Evolutionary conservation across 176 grass and related monocot species (phyloP), one percentile per base, ranked within the genome.

Genomic region (Pharus latifolius): DNA sequence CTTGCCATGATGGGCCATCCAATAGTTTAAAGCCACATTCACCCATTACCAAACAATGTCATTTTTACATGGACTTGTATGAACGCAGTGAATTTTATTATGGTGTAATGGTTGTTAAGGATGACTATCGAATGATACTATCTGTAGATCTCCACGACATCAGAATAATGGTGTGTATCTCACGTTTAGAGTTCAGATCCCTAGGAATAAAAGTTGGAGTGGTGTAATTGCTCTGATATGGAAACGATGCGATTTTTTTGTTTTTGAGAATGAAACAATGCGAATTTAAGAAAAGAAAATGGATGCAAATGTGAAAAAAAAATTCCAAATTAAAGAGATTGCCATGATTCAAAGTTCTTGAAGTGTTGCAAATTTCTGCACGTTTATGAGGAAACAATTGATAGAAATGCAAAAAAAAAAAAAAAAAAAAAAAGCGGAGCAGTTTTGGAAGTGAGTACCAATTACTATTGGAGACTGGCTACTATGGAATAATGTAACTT

Each of bases 131-230:
- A 57, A 73, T 74, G 60, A 73, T 78, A 52, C 23, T 24, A 30
- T 43, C 60, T 67, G 68, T 78, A 67, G 82, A 84, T 78, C 75
- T 60, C 75, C 27, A 60, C 51, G 73, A 73, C 46, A 75, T 60
- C 67, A 73, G 34, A 84, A 61, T 61, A 66, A 52, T 43, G 43
- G 24, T 34, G 60, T 34, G 60, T 15, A 43, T 44, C 44, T 60
- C 26, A 5, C 26, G 62, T 55, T 46, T 72, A 67, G 60, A 42
- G 31, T 24, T 78, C 59, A 31, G 43, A 50, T 49, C 71, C 67
- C 33, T 51, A 30, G 81, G 50, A 42, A 60, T 45, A 65, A 50
- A 73, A 59, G 65, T 57, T 77, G 73, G 37, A 56, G 58, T 43
- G 44, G 9, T 61, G 45, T 45, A 67, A 46, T 74, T 67, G 61